phyloP scores from a whole-genome alignment of 179 eudicot species.

The Monotropa hypopitys region DNA sequence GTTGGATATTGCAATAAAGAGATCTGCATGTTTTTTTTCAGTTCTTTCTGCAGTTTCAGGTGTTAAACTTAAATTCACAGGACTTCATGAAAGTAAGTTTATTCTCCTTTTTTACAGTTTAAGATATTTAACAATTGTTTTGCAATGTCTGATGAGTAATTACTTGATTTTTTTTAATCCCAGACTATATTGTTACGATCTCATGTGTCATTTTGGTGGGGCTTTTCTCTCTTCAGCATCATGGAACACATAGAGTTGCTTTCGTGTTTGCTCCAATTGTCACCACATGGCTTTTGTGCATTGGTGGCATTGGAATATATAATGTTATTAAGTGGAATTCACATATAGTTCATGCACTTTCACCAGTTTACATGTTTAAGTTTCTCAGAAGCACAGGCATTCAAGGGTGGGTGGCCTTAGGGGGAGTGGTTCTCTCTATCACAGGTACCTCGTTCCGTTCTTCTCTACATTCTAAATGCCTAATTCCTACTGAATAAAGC shows the following conservation, averaged over 20 bases:
- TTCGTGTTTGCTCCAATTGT: slow-evolving; percentile 56
- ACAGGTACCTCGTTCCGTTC: slow-evolving; percentile 48
- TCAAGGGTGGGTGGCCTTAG: slow-evolving; percentile 64
- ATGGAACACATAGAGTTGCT: slow-evolving; percentile 46
- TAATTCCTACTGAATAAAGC: neutral
- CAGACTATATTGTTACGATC: slow-evolving; percentile 37
- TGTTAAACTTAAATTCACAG: slow-evolving; percentile 30
- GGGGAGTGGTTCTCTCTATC: slow-evolving; percentile 63
- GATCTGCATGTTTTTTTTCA: slow-evolving; percentile 14
- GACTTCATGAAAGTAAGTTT: slow-evolving; percentile 46
- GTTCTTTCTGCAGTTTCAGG: slow-evolving; percentile 63
- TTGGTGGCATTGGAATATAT: slow-evolving; percentile 47
- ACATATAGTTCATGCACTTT: slow-evolving; percentile 36
- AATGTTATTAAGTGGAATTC: slow-evolving; percentile 51
- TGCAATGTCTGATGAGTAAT: neutral
- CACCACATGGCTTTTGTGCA: slow-evolving; percentile 39
- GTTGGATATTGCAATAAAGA: neutral
- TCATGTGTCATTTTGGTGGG: slow-evolving; percentile 41
- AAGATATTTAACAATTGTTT: neutral
- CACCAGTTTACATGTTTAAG: slow-evolving; percentile 50
- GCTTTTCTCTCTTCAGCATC: slow-evolving; percentile 46
- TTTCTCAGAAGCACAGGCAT: slow-evolving; percentile 37
- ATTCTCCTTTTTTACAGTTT: neutral
- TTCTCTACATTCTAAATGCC: slow-evolving; percentile 35
- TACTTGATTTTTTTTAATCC: neutral